Conservation (phyloP, 1,139 yeast genomes). For the Scheffersomyces stambukii region DNA sequence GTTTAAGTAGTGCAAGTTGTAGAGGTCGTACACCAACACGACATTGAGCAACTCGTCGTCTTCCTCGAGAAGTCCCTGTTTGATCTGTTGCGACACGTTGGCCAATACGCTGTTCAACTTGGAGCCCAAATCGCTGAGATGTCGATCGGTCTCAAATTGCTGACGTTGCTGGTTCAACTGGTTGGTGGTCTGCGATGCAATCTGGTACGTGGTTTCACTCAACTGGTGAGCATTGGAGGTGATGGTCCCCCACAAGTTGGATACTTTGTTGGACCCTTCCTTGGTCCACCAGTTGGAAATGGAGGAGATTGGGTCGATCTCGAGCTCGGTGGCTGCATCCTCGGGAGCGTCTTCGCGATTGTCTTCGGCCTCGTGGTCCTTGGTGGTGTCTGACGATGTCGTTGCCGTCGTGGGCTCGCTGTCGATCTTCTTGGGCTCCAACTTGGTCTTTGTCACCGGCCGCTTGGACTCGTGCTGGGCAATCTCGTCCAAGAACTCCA, state of each 20-base stretch:
- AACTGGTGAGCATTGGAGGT: slow-evolving; percentile 40
- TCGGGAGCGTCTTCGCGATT: slow-evolving; percentile 2
- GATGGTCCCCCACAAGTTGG: slow-evolving; percentile 62
- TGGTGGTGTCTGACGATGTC: slow-evolving; percentile 10
- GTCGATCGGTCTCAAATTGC: slow-evolving; percentile 28
- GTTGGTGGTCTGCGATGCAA: slow-evolving; percentile 41
- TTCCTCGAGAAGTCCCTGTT: slow-evolving; percentile 66
- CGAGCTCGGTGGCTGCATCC: slow-evolving; percentile 16
- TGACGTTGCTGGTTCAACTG: slow-evolving; percentile 41
- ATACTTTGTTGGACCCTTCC: slow-evolving; percentile 73
- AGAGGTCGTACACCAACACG: slow-evolving; percentile 72
- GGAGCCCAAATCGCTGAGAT: slow-evolving; percentile 28
- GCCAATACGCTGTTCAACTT: slow-evolving; percentile 33
- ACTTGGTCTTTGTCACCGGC: slow-evolving; percentile 13
- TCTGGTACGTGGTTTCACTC: slow-evolving; percentile 40
- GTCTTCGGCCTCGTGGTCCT: slow-evolving; percentile 8
- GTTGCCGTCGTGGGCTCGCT: slow-evolving; percentile 9
- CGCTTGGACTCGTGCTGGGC: slow-evolving; percentile 44
- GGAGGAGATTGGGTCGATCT: slow-evolving; percentile 64
- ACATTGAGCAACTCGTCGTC: slow-evolving; percentile 49
- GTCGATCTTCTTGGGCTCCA: slow-evolving; percentile 24
- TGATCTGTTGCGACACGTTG: slow-evolving; percentile 39
- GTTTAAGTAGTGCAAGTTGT: slow-evolving; percentile 64
- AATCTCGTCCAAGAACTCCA: slow-evolving; percentile 84
- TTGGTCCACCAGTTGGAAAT: slow-evolving; percentile 79